A percentile compares a stretch with the other conserved stretches of the same genome.
Evolutionary conservation across 1,284 basidiomycete species (phyloP).

Genomic region (Malassezia arunalokei): DNA sequence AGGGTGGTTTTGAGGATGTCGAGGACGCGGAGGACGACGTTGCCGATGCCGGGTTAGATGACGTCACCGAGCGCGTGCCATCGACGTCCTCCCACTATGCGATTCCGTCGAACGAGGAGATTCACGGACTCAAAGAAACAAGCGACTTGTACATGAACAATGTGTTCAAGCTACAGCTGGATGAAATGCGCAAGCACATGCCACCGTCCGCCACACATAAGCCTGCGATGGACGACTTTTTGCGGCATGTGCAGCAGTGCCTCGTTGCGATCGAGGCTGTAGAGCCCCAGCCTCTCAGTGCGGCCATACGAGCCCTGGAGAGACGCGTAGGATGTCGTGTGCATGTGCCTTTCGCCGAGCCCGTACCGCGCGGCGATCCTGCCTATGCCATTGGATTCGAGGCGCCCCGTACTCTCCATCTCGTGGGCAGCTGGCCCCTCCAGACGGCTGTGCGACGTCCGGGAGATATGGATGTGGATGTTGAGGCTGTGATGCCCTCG

Average conservation of each 20-base stretch:
- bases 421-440: constrained; percentile 45
- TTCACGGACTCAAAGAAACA: constrained; percentile 63
- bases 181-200: constrained; percentile 40
- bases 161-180: constrained; percentile 59
- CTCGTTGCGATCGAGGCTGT: constrained; percentile 24
- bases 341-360: constrained; percentile 48
- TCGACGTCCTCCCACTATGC: constrained; percentile 47
- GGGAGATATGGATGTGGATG: constrained; percentile 34
- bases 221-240: constrained; percentile 29
- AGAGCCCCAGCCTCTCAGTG: constrained; percentile 16
- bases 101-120: constrained; percentile 55
- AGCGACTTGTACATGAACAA: constrained; percentile 67
- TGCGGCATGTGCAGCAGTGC: constrained; percentile 31
- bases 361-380: constrained; percentile 47
- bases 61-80: not conserved
- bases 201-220: constrained; percentile 26
- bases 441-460: constrained; percentile 30
- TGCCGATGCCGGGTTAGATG: not conserved
- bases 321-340: constrained; percentile 49
- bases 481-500: constrained; percentile 49
- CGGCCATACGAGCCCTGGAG: constrained; percentile 41
- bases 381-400: constrained; percentile 62
- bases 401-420: constrained; percentile 62
- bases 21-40: constrained; percentile 18
- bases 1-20: constrained; percentile 38